Conservation (phyloP, 352 stramenopile genomes). For the Phytophthora tubulina region DNA sequence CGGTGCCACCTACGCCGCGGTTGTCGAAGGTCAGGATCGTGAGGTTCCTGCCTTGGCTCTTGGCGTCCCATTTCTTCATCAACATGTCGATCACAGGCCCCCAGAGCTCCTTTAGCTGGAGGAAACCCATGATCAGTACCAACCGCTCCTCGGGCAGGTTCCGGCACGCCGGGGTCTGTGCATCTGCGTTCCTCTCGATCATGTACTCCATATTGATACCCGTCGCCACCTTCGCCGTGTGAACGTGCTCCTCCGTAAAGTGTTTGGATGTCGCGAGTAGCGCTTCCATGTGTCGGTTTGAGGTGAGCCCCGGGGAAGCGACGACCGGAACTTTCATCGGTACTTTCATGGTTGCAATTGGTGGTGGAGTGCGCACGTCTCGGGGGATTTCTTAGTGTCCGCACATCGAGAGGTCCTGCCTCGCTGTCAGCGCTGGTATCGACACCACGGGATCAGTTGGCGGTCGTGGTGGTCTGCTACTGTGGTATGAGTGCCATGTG, state of each 20-base stretch:
- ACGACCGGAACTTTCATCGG: conserved; percentile 35
- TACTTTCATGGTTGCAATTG: conserved; percentile 18
- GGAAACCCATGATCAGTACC: conserved; percentile 58
- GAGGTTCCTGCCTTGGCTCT: conserved; percentile 34
- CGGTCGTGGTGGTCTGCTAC: conserved; percentile 10
- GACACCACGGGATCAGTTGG: conserved; percentile 12
- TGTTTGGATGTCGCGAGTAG: conserved; percentile 38
- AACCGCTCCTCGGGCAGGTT: conserved; percentile 38
- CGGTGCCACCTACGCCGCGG: conserved; percentile 51
- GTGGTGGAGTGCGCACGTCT: not conserved
- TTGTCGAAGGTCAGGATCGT: conserved; percentile 61
- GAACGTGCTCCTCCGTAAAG: conserved; percentile 37
- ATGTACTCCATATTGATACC: conserved; percentile 58
- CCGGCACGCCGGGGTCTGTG: conserved; percentile 17
- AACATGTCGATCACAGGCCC: conserved; percentile 49
- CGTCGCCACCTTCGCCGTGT: conserved; percentile 37
- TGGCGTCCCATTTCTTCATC: conserved; percentile 45
- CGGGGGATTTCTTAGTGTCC: conserved; percentile 16
- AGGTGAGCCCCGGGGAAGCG: conserved; percentile 31
- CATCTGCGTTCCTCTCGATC: conserved; percentile 29
- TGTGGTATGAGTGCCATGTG: conserved; percentile 28
- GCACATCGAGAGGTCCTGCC: conserved; percentile 4
- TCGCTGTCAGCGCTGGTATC: conserved; percentile 1
- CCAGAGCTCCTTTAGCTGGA: conserved; percentile 57
- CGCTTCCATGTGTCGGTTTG: conserved; percentile 41